Base-by-base conservation (phyloP, 177 flowering plant genomes). In the Vitis hybrid region DNA sequence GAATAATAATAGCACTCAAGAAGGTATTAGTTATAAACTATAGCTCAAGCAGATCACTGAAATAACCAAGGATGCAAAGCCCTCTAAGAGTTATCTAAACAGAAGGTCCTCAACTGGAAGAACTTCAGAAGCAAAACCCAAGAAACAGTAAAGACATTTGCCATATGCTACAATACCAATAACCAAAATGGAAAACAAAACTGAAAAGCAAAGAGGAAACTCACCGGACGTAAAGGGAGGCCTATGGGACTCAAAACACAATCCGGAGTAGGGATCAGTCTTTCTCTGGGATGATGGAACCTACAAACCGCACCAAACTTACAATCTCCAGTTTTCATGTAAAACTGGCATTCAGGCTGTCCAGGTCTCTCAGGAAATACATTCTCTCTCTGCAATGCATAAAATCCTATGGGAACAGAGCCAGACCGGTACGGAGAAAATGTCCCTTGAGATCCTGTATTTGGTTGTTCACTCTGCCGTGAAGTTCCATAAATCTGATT, bases 271-370 rank as follows among this genome's bases (percentile, higher is more conserved):
- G 98, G 94, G 79, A 87, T 77, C 53, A 82, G 67, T 79, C 99
- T 87, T 74, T 95, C 96, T 65, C 88, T 81, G n/a, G 99, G 98
- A 77, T 95, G 99, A 84, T 95, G 98, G 76, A 91, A 95, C 72
- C 87, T 84, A 77, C 99, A 95, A 52, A 91, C 93, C 24, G 90
- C 88, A 73, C 99, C 99, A 83, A 89, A 95, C 72, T 95, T 95
- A 66, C 99, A 95, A 73, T 95, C 99, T 60, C 99, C 99, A 67
- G 99, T 95, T 79, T 91, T 95, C 97, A 95, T 88, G 80, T 95
- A 95, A 77, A 87, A 95, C 78, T 93, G 98, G 81, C 97, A 95
- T 72, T 95, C 99, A 58, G 95, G 97, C 74, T 91, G 97, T 55
- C 91, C 99, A 67, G 97, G 98, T 79, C 98, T 89, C 86, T 93